These are phyloP conservation scores for Curvularia spicifera DNA, from an alignment of 2,329 filamentous ascomycete genomes.

Conservation along the genomic window DNA sequence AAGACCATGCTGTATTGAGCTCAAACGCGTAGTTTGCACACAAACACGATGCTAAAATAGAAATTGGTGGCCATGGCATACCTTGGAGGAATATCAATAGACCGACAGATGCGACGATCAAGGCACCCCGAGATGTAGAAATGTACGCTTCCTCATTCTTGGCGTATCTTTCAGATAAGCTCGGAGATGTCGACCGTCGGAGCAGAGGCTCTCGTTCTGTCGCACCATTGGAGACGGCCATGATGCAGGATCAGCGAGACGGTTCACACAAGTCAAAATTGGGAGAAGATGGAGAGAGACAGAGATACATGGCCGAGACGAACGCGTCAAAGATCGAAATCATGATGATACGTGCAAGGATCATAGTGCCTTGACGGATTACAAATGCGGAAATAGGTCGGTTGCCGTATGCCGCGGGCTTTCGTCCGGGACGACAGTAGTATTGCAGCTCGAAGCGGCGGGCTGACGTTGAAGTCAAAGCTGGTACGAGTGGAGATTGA, in stretches of 20 bases:
- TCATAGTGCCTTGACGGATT: conserved; percentile 18
- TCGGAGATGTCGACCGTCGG: conserved; percentile 27
- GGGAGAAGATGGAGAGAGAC: background rate
- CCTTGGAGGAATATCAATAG: conserved; percentile 67
- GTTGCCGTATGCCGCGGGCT: conserved; percentile 15
- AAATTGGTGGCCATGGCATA: conserved; percentile 31
- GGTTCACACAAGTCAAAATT: background rate
- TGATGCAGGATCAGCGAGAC: conserved; percentile 5
- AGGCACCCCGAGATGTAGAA: conserved; percentile 35
- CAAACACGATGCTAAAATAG: background rate
- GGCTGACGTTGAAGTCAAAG: background rate
- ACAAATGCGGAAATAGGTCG: conserved; percentile 30
- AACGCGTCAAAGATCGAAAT: conserved; percentile 9
- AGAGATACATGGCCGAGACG: conserved; percentile 3
- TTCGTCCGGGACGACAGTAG: conserved; percentile 19
- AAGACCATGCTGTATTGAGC: background rate
- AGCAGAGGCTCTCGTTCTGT: conserved; percentile 41
- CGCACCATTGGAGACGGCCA: conserved; percentile 21
- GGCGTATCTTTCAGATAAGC: conserved; percentile 25
- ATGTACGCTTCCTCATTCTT: conserved; percentile 32
- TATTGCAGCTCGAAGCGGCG: background rate
- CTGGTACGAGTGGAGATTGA: background rate
- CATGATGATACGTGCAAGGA: conserved; percentile 23
- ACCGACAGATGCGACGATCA: conserved; percentile 62
- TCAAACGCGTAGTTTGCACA: background rate